Evolutionary conservation across 345 rosid species (phyloP).

Genomic region (Syzygium jambos): DNA sequence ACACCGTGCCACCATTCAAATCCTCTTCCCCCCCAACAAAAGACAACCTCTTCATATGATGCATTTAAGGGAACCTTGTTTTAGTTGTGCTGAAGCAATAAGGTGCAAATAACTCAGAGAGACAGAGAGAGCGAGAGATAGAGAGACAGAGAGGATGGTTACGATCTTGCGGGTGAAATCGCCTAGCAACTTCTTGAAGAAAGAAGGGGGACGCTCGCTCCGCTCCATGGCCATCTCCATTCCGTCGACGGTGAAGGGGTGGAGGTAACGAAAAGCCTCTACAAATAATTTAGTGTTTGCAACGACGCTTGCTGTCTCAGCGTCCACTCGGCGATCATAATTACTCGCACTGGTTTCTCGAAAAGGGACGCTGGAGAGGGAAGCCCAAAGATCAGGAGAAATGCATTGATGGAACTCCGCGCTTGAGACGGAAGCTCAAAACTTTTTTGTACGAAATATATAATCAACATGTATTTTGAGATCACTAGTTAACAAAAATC

Average conservation of each 20-base stretch:
- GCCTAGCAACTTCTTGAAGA: neutral
- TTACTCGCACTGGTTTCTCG: neutral
- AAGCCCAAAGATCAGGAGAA: neutral
- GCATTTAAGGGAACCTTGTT: too few species aligned
- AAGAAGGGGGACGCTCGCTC: neutral
- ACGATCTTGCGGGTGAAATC: neutral
- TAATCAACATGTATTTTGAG: too few species aligned
- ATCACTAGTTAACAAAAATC: too few species aligned
- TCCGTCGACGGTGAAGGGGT: neutral
- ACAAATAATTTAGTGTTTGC: neutral
- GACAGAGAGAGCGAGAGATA: neutral
- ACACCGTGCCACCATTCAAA: neutral
- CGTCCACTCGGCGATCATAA: neutral
- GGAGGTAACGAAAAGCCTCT: neutral
- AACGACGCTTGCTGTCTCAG: neutral
- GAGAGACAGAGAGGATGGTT: neutral
- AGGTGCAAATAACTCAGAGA: neutral
- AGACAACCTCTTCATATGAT: too few species aligned
- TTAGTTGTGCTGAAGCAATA: too few species aligned
- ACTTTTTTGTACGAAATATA: too few species aligned
- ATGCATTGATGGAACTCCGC: neutral
- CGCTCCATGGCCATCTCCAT: neutral
- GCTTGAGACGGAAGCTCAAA: neutral
- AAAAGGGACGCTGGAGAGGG: neutral
- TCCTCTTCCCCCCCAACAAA: neutral